Percentiles rank a stretch among this genome's conserved stretches.
phyloP scores from a whole-genome alignment of 805 yeast genomes.

The Lipomyces sp. region DNA sequence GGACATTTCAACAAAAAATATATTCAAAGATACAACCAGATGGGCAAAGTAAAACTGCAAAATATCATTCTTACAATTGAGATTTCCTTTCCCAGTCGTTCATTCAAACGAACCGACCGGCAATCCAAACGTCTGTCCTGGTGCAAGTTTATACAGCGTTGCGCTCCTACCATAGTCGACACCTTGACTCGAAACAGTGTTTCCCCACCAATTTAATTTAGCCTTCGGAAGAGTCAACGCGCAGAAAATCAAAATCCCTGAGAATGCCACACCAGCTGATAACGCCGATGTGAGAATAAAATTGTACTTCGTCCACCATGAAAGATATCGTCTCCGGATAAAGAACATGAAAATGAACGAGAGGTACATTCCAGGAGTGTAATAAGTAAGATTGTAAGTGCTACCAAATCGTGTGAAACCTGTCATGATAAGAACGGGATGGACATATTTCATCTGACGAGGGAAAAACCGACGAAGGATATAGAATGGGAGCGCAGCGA shows the following conservation, averaged over 20 bases:
- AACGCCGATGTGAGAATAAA: conserved; percentile 61
- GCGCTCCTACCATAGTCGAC: conserved; percentile 35
- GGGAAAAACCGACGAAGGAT: conserved; percentile 12
- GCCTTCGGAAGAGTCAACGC: conserved; percentile 53
- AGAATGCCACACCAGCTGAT: conserved; percentile 66
- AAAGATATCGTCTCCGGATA: conserved; percentile 54
- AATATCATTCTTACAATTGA: too few relatives aligned
- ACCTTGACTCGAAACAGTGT: conserved; percentile 44
- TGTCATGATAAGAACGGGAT: conserved; percentile 26
- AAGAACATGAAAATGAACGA: conserved; percentile 50
- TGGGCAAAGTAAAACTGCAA: too few relatives aligned
- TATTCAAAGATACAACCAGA: too few relatives aligned
- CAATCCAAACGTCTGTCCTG: conserved; percentile 1
- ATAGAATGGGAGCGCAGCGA: conserved; percentile 30
- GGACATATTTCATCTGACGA: conserved; percentile 22
- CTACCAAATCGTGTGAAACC: conserved; percentile 23
- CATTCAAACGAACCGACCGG: conserved; percentile 5
- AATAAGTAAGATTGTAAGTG: conserved; percentile 31
- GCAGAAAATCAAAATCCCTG: conserved; percentile 63
- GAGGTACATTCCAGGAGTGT: conserved; percentile 32
- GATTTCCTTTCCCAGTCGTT: not conserved
- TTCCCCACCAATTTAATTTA: conserved; percentile 69
- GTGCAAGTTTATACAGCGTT: not conserved
- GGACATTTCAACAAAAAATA: too few relatives aligned
- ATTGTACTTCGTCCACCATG: conserved; percentile 61